These are phyloP conservation scores for Aristolochia contorta DNA, from an alignment of 164 flowering plant genomes.

Conservation along the genomic window DNA sequence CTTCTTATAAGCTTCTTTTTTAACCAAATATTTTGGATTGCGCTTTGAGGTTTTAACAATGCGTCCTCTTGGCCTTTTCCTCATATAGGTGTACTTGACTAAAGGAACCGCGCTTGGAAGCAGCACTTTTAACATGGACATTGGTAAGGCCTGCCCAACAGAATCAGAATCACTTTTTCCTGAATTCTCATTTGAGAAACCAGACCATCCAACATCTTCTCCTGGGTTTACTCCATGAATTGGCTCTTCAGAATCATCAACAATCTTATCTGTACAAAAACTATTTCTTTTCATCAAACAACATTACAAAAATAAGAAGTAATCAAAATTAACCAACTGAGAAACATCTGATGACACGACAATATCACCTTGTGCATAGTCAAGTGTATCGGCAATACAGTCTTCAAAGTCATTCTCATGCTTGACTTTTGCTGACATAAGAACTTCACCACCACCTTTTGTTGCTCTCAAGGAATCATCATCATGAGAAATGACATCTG, in stretches of 20 bases:
- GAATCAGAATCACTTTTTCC: conserved; percentile 59
- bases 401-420: conserved; percentile 15
- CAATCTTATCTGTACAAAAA: neutral
- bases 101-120: conserved; percentile 94
- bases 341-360: neutral
- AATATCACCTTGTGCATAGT: conserved; percentile 41
- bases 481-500: conserved; percentile 11
- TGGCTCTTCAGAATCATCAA: conserved; percentile 19
- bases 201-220: conserved; percentile 25
- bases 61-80: conserved; percentile 20
- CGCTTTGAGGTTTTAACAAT: conserved; percentile 11
- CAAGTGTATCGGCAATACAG: conserved; percentile 52
- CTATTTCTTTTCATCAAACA: too few species aligned
- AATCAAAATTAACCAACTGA: neutral
- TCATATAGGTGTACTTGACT: conserved; percentile 41
- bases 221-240: conserved; percentile 23
- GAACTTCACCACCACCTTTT: conserved; percentile 15
- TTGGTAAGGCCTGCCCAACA: conserved; percentile 54
- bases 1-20: conserved; percentile 10
- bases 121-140: conserved; percentile 73
- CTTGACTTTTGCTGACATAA: conserved; percentile 10
- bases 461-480: conserved; percentile 5
- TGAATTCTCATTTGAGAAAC: conserved; percentile 24
- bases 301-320: neutral
- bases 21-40: conserved; percentile 4